These are phyloP conservation scores for Neopestalotiopsis rosae DNA, from an alignment of 2,329 filamentous ascomycete genomes.

Conservation along the genomic window DNA sequence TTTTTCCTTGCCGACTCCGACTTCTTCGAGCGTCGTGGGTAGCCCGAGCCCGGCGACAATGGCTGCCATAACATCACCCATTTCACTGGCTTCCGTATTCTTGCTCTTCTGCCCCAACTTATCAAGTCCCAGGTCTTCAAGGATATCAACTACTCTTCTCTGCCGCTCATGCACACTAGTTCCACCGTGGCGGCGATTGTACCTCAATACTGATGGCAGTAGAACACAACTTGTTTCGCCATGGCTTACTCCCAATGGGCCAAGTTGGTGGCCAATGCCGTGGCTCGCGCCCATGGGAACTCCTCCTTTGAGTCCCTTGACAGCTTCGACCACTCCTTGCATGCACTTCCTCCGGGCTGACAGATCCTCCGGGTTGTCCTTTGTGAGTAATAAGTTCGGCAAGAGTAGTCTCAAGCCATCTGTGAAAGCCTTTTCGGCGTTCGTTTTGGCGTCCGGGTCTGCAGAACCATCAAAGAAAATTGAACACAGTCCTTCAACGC, in stretches of 20 bases:
- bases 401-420: background rate
- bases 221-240: background rate
- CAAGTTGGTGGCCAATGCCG: constrained; percentile 9
- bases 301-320: background rate
- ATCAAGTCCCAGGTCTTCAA: background rate
- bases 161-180: background rate
- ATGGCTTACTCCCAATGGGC: background rate
- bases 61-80: background rate
- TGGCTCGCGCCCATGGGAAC: constrained; percentile 6
- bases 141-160: background rate
- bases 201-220: background rate
- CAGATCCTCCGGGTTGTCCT: background rate
- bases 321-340: background rate
- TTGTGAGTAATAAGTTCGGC: background rate
- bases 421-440: background rate
- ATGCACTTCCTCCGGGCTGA: background rate
- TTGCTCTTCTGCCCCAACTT: background rate
- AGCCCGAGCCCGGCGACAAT: background rate
- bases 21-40: background rate
- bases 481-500: background rate
- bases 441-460: background rate
- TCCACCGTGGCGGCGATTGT: background rate
- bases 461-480: background rate
- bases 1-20: background rate
- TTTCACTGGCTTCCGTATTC: background rate